Base-by-base conservation (phyloP, 1,284 basidiomycete species). In the Moniliella sp. region DNA sequence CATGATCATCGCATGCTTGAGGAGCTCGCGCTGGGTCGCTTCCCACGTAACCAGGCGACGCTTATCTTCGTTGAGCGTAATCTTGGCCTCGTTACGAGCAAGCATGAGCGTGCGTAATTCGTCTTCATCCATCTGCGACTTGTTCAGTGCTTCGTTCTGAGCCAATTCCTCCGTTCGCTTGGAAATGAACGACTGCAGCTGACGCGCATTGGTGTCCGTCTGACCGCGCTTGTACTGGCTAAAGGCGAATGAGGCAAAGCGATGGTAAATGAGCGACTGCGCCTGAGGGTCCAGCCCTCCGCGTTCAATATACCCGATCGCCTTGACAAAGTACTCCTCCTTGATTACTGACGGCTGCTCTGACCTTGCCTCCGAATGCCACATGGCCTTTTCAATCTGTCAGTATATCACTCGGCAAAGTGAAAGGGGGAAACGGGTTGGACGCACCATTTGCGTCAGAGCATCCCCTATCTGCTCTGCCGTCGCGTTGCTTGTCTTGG, bases 181-280 rank as follows among this genome's bases (percentile, higher is more conserved):
- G 39, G 75, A 73, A n/a, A 72, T 67, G 45, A 80, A 80, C 0
- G 75, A 63, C 46, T 72, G 75, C 58, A 74, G 71, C 31, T 76
- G 66, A 25, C 75, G 58, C 2, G 71, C 68, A 42, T 88, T 82
- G 0, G 77, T 71, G 1, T 79, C 78, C 35, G 69, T 70, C 14
- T 68, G 59, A 25, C 78, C 68, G 2, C 70, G 64, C 36, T 75
- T 70, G 48, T 82, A 83, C 46, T 94, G 83, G 4, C 70, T 67
- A 50, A 93, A 82, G 0, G 84, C 77, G 51, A 94, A 94, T 14
- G 71, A 66, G 0, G 86, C 88, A 55, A 74, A 91, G 44, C 78
- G 71, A 45, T 78, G 74, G 47, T 71, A 80, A 17, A 94, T 68
- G n/a, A 67, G 65, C 5, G 75, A 74, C 28, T 67, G 68, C 9